Evolutionary conservation across 2,329 filamentous ascomycete species (phyloP).

Genomic region (Kalmusia sp.): DNA sequence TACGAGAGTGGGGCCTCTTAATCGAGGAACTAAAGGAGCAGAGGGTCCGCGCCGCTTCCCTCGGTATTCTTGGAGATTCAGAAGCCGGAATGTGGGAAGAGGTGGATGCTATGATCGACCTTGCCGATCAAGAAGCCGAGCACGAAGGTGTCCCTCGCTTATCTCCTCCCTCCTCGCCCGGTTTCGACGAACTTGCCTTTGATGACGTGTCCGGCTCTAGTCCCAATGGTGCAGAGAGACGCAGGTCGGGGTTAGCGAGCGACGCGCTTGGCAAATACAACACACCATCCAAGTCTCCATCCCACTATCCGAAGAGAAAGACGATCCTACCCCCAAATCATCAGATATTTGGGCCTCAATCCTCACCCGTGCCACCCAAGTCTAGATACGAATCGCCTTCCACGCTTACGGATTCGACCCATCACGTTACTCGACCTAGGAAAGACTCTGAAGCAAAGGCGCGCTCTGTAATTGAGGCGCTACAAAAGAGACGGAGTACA

Average conservation of each 20-base stretch:
- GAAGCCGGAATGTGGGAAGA: constrained; percentile 75
- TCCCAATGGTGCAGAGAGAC: constrained; percentile 32
- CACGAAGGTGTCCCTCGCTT: constrained; percentile 62
- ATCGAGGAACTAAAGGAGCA: constrained; percentile 85
- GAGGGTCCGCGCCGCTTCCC: constrained; percentile 71
- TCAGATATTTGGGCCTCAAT: constrained; percentile 45
- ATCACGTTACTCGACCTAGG: constrained; percentile 53
- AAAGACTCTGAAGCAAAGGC: constrained; percentile 66
- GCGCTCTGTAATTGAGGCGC: constrained; percentile 67
- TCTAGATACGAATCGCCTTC: constrained; percentile 32
- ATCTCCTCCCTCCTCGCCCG: constrained; percentile 63
- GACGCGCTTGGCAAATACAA: constrained; percentile 30
- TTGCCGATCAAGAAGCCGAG: constrained; percentile 74
- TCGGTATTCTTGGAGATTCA: constrained; percentile 68
- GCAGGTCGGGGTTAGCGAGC: constrained; percentile 38
- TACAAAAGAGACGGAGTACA: constrained; percentile 58
- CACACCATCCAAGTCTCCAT: constrained; percentile 18
- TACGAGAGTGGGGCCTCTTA: constrained; percentile 79
- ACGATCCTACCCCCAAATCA: constrained; percentile 45
- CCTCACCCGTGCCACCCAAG: constrained; percentile 37
- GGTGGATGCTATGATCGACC: constrained; percentile 83
- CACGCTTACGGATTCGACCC: constrained; percentile 33
- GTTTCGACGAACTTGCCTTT: constrained; percentile 65
- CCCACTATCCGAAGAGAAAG: constrained; percentile 34
- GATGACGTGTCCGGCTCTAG: constrained; percentile 57